Evolutionary conservation across 148 eudicot genomes (phyloP).

Genomic region (Rhododendron ferrugineum): DNA sequence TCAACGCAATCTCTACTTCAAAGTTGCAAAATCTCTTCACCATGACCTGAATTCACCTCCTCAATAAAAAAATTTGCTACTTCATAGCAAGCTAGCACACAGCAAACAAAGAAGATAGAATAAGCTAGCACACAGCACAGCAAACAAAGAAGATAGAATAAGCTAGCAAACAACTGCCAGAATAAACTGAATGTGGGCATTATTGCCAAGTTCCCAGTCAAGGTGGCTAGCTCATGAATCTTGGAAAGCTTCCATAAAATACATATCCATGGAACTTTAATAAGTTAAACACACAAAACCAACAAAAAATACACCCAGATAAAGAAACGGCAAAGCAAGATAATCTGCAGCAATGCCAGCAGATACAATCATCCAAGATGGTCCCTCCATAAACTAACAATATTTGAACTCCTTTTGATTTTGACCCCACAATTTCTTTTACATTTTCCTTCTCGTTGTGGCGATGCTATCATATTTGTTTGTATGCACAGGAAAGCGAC

Average conservation of each 20-base stretch:
- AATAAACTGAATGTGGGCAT: background rate
- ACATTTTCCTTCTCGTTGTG: background rate
- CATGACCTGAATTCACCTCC: background rate
- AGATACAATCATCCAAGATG: background rate
- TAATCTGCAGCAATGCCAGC: background rate
- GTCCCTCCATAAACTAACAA: background rate
- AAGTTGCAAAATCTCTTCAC: background rate
- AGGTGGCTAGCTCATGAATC: too few species aligned
- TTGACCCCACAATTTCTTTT: background rate
- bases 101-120: too few species aligned
- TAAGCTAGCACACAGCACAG: too few species aligned
- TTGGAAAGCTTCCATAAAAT: background rate
- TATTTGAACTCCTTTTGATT: background rate
- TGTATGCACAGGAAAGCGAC: background rate
- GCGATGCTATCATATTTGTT: background rate
- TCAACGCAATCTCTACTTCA: background rate
- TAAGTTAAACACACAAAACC: background rate
- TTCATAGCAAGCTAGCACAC: background rate
- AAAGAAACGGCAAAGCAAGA: too few species aligned
- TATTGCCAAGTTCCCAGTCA: background rate
- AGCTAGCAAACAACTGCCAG: background rate
- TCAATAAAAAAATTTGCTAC: background rate
- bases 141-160: background rate
- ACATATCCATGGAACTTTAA: background rate
- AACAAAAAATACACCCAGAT: background rate